Evolutionary conservation across 106 monocot genomes (phyloP), one percentile per base, ranked within the genome.

Genomic region (Phalaenopsis equestris): DNA sequence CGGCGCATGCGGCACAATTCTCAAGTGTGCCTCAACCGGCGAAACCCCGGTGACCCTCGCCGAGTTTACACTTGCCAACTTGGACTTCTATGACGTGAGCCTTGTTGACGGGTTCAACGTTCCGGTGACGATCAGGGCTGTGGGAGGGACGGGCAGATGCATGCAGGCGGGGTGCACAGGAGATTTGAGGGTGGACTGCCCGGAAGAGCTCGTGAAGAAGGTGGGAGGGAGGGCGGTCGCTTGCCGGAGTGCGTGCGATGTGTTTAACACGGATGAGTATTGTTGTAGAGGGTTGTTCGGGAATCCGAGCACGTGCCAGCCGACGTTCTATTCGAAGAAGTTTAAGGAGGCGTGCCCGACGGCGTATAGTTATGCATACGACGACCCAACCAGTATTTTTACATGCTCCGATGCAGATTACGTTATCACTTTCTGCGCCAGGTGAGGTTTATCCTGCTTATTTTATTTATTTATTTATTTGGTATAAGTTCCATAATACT

Each of bases 91-190:
- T 82, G 96, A 96, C 81, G 96, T 96, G 56, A 93, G 91, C 81
- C 89, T 96, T 16, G 96, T 96, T n/a, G 96, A 93, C 72, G 93
- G 96, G 38, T 96, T 91, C 88, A 96, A 96, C 87, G 42, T 96
- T 30, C 96, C 96, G 39, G 9, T 96, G 3, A 78, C 80, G 18
- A 90, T 96, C 41, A 84, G 77, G n/a, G 88, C 96, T 4, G 87
- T 96, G 11, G 84, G 82, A n/a, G 93, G 88, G 0, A 19, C 41
- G 17, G 89, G 88, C 12, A 96, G 90, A 67, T 96, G 95, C 82
- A 77, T 74, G 21, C 77, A 38, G 21, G 95, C 95, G 10, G 95
- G 95, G 0, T 96, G 95, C 72, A 89, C 90, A 46, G 79, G 81
- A 2, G 95, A 96, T 67, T 41, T 96, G 77, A 67, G 89, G 73